These are phyloP conservation scores for Solanum etuberosum DNA, from an alignment of 257 asterid species.

Conservation along the genomic window DNA sequence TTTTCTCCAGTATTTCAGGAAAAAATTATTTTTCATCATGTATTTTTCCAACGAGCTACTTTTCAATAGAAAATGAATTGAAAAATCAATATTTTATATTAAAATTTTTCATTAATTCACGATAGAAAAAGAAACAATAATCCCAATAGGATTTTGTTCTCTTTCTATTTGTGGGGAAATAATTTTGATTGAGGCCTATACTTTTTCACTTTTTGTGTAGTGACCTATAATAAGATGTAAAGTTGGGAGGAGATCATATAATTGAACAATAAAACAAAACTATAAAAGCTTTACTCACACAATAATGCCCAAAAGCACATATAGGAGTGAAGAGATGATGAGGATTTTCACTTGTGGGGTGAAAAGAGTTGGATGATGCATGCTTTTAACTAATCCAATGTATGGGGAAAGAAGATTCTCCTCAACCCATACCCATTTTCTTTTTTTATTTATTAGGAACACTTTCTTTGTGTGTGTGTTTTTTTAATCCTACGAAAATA, in stretches of 20 bases:
- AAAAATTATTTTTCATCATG: too few relatives aligned
- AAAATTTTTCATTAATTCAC: neutral
- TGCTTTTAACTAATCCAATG: neutral
- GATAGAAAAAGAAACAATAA: neutral
- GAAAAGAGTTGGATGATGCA: neutral
- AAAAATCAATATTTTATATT: too few relatives aligned
- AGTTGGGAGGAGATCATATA: neutral
- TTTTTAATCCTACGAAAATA: too few relatives aligned
- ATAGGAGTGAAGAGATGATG: neutral
- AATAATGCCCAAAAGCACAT: neutral
- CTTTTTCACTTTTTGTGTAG: neutral
- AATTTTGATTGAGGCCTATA: neutral
- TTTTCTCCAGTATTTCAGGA: too few relatives aligned
- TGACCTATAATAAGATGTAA: neutral
- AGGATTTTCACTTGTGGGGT: neutral
- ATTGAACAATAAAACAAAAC: neutral
- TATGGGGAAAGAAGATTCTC: neutral
- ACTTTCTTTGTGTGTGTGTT: neutral
- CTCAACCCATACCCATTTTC: neutral
- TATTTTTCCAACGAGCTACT: too few relatives aligned
- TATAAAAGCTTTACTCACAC: neutral
- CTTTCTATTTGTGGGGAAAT: neutral
- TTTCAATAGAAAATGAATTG: too few relatives aligned
- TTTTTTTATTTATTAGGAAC: neutral
- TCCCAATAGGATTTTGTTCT: neutral